These are phyloP conservation scores for Gymnopilus junonius DNA, from an alignment of 768 basidiomycete species.

Conservation along the genomic window DNA sequence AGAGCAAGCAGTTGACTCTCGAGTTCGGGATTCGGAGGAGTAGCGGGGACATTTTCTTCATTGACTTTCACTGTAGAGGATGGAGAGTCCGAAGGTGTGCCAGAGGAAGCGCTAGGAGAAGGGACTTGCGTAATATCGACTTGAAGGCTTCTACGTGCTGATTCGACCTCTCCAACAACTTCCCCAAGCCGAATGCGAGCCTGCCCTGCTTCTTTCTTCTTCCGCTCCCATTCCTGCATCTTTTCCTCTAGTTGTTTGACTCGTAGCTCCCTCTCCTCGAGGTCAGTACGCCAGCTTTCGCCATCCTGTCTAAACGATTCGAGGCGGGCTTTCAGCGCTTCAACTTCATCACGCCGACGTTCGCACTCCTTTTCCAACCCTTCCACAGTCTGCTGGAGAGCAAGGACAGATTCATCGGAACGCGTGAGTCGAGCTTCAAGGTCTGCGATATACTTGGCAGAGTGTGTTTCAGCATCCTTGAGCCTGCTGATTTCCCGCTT, in stretches of 20 bases:
- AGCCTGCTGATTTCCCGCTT: conserved; percentile 80
- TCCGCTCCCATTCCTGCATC: conserved; percentile 79
- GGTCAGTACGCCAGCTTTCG: conserved; percentile 81
- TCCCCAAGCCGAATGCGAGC: conserved; percentile 68
- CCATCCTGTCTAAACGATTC: conserved; percentile 73
- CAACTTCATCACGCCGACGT: conserved; percentile 72
- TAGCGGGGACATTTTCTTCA: conserved; percentile 16
- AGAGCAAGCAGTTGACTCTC: conserved; percentile 72
- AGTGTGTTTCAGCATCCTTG: conserved; percentile 75
- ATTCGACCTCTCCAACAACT: conserved; percentile 72
- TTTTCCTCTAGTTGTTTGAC: conserved; percentile 78
- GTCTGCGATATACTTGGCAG: conserved; percentile 81
- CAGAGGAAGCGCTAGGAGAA: conserved; percentile 29
- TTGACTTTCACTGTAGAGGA: conserved; percentile 26
- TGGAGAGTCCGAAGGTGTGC: conserved; percentile 27
- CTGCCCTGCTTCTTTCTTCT: conserved; percentile 68
- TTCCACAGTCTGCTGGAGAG: conserved; percentile 73
- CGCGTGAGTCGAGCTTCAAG: conserved; percentile 81
- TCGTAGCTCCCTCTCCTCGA: conserved; percentile 81
- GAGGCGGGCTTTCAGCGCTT: conserved; percentile 70
- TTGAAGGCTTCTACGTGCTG: conserved; percentile 71
- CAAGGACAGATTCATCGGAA: conserved; percentile 77
- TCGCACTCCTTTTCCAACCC: conserved; percentile 78
- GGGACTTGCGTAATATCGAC: conserved; percentile 39
- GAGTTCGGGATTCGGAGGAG: conserved; percentile 40